Evolutionary conservation across 371 early-diverging fungal genomes (phyloP).

Genomic region (Coemansia sp.): DNA sequence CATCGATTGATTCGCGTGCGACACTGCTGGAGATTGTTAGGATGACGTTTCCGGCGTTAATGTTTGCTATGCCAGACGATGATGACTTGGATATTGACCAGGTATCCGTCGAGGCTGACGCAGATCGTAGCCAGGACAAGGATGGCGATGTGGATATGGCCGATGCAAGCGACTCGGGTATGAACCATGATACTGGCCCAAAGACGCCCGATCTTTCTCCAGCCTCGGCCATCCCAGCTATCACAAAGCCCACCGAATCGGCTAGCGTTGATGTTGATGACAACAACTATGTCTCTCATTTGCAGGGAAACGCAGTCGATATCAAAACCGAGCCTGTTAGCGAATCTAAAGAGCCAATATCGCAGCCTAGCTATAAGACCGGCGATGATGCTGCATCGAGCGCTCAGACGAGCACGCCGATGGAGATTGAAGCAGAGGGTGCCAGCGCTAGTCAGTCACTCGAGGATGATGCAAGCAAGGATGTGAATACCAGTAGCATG

Average conservation of each 20-base stretch:
- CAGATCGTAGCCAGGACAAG: background rate
- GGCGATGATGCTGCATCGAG: background rate
- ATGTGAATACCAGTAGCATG: background rate
- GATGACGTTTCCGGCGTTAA: slow-evolving; percentile 29
- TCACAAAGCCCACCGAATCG: background rate
- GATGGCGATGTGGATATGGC: slow-evolving; percentile 3
- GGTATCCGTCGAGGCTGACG: background rate
- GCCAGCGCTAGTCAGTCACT: background rate
- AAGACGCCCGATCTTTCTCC: background rate
- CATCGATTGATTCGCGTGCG: slow-evolving; percentile 23
- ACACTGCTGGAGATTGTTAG: slow-evolving; percentile 41
- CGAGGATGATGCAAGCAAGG: slow-evolving; percentile 2
- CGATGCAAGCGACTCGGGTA: background rate
- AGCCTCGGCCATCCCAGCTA: background rate
- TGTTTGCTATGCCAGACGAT: slow-evolving; percentile 9
- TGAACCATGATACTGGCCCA: background rate
- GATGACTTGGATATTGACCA: slow-evolving; percentile 14
- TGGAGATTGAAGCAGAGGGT: background rate
- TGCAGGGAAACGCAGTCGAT: background rate
- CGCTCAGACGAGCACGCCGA: background rate
- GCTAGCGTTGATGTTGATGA: background rate
- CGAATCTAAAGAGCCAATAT: background rate
- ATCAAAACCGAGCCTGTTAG: background rate
- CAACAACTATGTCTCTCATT: background rate
- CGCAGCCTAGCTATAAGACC: background rate